These are phyloP conservation scores for Centrapalus pauciflorus DNA, from an alignment of 129 eudicot species.

Conservation along the genomic window DNA sequence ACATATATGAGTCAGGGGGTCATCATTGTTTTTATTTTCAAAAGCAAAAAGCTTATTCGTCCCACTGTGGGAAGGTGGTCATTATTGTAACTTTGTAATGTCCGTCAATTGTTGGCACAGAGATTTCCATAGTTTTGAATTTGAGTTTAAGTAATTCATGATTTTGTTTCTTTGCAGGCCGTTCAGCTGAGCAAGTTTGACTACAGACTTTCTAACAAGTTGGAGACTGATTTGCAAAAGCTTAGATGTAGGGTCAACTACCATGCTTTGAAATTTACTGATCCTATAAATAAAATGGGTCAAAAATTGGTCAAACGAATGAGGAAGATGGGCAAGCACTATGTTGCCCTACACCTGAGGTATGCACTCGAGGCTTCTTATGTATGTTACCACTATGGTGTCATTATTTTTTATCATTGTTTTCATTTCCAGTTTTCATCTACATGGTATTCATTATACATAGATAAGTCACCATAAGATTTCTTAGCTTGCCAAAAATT, in stretches of 20 bases:
- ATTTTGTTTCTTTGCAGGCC: constrained; percentile 47
- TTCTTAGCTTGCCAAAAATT: not conserved
- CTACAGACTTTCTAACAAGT: constrained; percentile 77
- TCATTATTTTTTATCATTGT: not conserved
- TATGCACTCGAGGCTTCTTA: constrained; percentile 21
- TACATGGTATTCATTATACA: not conserved
- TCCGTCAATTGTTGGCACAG: not conserved
- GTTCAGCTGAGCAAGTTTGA: constrained; percentile 80
- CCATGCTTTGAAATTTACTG: constrained; percentile 76
- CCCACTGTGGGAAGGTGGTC: no score
- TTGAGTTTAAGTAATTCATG: not conserved
- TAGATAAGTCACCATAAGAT: not conserved
- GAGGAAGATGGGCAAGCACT: constrained; percentile 67
- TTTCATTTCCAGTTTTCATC: not conserved
- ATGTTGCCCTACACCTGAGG: constrained; percentile 85
- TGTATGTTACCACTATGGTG: constrained; percentile 1
- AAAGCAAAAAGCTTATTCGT: no score
- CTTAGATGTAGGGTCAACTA: constrained; percentile 91
- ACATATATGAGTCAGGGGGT: not conserved
- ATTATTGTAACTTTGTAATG: not conserved
- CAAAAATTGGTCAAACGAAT: constrained; percentile 56
- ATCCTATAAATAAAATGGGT: constrained; percentile 77
- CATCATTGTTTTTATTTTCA: no score
- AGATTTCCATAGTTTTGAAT: not conserved
- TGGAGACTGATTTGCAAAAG: constrained; percentile 72